Base-by-base conservation (phyloP, 2,329 filamentous ascomycete genomes). In the Aspergillus floridensis region DNA sequence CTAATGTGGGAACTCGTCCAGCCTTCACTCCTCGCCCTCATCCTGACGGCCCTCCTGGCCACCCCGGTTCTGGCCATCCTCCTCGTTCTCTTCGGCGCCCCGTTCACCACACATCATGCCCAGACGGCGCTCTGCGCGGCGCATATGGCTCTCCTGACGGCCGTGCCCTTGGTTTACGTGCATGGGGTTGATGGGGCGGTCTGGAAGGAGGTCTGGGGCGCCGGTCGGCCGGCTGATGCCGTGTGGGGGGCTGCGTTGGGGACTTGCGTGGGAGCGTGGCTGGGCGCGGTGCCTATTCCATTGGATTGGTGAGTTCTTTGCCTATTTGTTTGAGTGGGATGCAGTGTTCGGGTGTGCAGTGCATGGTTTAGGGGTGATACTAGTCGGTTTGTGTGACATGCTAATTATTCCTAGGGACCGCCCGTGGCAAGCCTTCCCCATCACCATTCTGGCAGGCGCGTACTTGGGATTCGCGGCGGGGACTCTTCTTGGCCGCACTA, bases 381-480 rank as follows among this genome's bases (percentile, higher is more conserved):
- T 8, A 8, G 8, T 8, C 7, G 26, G 2, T 29, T 8, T 0
- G 7, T 47, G 58, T 8, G 19, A 6, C 26, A 26, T 49, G 55
- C 48, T 60, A 53, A 60, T 41, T 2, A 8, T 57, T 1, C 6
- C 31, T 22, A 84, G 82, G 84, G 95, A 99, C 74, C 87, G 95
- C n/a, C 92, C 96, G 68, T 99, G 95, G 95, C 95, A 99, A 84
- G 91, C 89, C 75, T 99, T 93, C 90, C 95, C 95, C 0, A 88
- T 98, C 51, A 99, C 95, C 0, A 90, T 99, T 59, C 77, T 98
- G 4, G 87, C 85, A 2, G 95, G 95, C 2, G 82, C 90, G 19
- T 98, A 96, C 75, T 77, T 86, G 5, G 95, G 95, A 1, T 92
- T 90, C 74, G 81, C 86, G 1, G 65, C 91, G 12, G 92, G 92